phyloP scores from a whole-genome alignment of 305 asterid genomes.

The Ilex paraguariensis region DNA sequence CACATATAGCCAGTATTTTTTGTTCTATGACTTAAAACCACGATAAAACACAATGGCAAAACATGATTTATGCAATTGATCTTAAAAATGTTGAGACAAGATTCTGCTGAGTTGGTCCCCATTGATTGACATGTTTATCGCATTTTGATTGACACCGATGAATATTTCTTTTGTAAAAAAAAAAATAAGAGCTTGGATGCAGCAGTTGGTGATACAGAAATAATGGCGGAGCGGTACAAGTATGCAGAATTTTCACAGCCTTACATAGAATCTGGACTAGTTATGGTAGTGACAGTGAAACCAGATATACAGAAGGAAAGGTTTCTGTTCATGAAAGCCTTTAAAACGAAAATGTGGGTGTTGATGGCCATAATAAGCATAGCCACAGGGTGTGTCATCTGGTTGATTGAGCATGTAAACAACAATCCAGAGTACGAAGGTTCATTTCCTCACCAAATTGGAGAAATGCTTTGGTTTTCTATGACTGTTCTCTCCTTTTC shows the following conservation, averaged over 20 bases:
- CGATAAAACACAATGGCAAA: too few species aligned
- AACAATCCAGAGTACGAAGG: conserved; percentile 36
- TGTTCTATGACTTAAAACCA: too few species aligned
- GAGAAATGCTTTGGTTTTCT: conserved; percentile 61
- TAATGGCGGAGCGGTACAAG: conserved; percentile 49
- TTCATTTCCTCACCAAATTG: conserved; percentile 25
- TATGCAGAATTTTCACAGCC: conserved; percentile 57
- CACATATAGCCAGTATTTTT: too few species aligned
- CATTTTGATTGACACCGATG: too few species aligned
- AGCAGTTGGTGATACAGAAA: conserved; percentile 42
- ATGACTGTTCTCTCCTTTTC: conserved; percentile 50
- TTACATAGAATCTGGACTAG: conserved; percentile 46
- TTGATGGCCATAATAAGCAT: conserved; percentile 28
- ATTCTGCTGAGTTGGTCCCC: too few species aligned
- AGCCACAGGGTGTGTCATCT: conserved; percentile 37
- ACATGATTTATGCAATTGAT: too few species aligned
- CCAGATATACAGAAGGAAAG: too few species aligned
- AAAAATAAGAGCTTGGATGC: too few species aligned
- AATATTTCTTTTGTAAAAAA: too few species aligned
- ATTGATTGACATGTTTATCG: too few species aligned
- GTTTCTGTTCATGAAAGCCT: conserved; percentile 19
- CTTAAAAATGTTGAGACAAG: too few species aligned
- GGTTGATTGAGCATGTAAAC: conserved; percentile 45
- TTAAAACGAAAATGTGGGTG: conserved; percentile 51
- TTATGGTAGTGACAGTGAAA: too few species aligned